A percentile compares a stretch with the other conserved stretches of the same genome.
Evolutionary conservation across 176 grass and related monocot genomes (phyloP).

Genomic region (Hordeum vulgare): MorexV3_pseudomolecules_assembly NC_058521.1:604123756-604124255

Average conservation of each 20-base stretch:
- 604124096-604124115: neutral
- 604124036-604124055: conserved; percentile 27
- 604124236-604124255: neutral
- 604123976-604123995: conserved; percentile 68
- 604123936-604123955: conserved; percentile 56
- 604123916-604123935: conserved; percentile 12
- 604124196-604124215: neutral
- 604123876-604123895: neutral
- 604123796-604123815: too few relatives aligned
- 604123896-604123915: neutral
- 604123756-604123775: neutral
- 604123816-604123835: conserved; percentile 16
- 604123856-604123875: neutral
- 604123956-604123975: conserved; percentile 62
- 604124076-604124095: neutral
- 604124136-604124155: conserved; percentile 5
- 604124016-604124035: conserved; percentile 41
- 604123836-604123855: conserved; percentile 13
- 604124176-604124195: neutral
- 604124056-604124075: neutral
- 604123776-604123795: too few relatives aligned
- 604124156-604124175: conserved; percentile 21
- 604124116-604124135: neutral
- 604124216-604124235: neutral
- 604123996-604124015: conserved; percentile 61